Evolutionary conservation across 768 basidiomycete species (phyloP).

Genomic region (Hortiboletus campestris): DNA sequence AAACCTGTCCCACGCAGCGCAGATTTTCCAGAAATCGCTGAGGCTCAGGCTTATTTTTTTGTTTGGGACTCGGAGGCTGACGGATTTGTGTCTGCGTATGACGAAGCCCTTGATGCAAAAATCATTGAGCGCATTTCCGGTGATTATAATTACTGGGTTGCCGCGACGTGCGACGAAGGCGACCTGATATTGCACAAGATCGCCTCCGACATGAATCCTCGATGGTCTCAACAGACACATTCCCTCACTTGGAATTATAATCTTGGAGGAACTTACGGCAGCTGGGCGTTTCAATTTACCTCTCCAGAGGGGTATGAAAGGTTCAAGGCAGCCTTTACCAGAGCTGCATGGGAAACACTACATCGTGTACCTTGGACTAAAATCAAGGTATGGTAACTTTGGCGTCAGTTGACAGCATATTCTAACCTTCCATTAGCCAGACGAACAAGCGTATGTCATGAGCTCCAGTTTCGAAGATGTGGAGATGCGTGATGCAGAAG

Average conservation of each 20-base stretch:
- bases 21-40: slow-evolving; percentile 28
- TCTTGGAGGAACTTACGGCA: slow-evolving; percentile 54
- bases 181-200: slow-evolving; percentile 62
- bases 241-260: slow-evolving; percentile 91
- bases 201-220: slow-evolving; percentile 67
- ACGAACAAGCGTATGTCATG: slow-evolving; percentile 85
- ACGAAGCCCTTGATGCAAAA: slow-evolving; percentile 53
- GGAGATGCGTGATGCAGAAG: slow-evolving; percentile 78
- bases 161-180: slow-evolving; percentile 49
- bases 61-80: slow-evolving; percentile 54
- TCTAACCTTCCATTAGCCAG: slow-evolving; percentile 43
- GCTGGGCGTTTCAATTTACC: slow-evolving; percentile 82
- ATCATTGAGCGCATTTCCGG: slow-evolving; percentile 47
- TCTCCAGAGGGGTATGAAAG: slow-evolving; percentile 51
- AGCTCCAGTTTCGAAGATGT: slow-evolving; percentile 78
- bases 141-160: slow-evolving; percentile 58
- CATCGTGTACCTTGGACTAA: slow-evolving; percentile 77
- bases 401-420: neutral
- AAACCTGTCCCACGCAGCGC: slow-evolving; percentile 18
- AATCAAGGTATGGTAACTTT: slow-evolving; percentile 55
- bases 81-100: slow-evolving; percentile 44
- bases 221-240: slow-evolving; percentile 55
- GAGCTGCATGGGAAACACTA: slow-evolving; percentile 76
- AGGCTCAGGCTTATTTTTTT: slow-evolving; percentile 56
- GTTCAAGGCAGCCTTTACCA: slow-evolving; percentile 64